Evolutionary conservation across 179 eudicot genomes (phyloP).

Genomic region (Heliamphora pulchella): DNA sequence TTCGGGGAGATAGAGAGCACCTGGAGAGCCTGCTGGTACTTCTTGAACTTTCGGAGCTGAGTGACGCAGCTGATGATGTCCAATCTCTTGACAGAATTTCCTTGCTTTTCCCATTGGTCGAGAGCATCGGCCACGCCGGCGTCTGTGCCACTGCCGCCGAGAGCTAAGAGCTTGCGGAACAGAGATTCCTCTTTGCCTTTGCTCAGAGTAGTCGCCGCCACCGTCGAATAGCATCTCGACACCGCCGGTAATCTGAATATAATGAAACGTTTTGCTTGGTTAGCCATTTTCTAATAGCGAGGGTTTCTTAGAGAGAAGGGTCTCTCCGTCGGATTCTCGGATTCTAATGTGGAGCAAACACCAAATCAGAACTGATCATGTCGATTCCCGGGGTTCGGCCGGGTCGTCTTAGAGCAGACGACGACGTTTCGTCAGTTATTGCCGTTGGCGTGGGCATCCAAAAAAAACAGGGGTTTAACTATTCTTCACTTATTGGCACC

Average conservation of each 20-base stretch:
- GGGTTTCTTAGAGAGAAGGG: too few species aligned
- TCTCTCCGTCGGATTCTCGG: too few species aligned
- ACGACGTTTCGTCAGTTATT: too few species aligned
- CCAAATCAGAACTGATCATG: too few species aligned
- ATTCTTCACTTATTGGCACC: too few species aligned
- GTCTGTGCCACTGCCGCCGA: slow-evolving; percentile 10
- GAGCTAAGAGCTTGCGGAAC: slow-evolving; percentile 13
- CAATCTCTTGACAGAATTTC: slow-evolving; percentile 18
- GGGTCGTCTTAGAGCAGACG: too few species aligned
- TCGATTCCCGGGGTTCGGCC: too few species aligned
- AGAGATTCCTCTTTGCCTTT: neutral
- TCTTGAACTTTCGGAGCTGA: slow-evolving; percentile 28
- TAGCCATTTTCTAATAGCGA: slow-evolving; percentile 11
- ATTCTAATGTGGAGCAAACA: too few species aligned
- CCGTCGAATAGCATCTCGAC: slow-evolving; percentile 8
- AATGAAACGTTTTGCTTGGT: slow-evolving; percentile 10
- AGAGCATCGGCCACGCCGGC: slow-evolving; percentile 23
- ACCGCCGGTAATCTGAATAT: neutral
- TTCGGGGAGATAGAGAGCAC: slow-evolving; percentile 14
- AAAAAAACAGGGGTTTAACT: too few species aligned
- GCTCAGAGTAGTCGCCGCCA: neutral
- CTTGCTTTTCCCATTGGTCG: slow-evolving; percentile 32
- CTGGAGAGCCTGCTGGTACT: slow-evolving; percentile 33
- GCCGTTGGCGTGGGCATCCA: too few species aligned
- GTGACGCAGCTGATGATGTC: slow-evolving; percentile 22